Evolutionary conservation across 2,329 filamentous ascomycete genomes (phyloP).

Genomic region (Fusarium abutilonis): DNA sequence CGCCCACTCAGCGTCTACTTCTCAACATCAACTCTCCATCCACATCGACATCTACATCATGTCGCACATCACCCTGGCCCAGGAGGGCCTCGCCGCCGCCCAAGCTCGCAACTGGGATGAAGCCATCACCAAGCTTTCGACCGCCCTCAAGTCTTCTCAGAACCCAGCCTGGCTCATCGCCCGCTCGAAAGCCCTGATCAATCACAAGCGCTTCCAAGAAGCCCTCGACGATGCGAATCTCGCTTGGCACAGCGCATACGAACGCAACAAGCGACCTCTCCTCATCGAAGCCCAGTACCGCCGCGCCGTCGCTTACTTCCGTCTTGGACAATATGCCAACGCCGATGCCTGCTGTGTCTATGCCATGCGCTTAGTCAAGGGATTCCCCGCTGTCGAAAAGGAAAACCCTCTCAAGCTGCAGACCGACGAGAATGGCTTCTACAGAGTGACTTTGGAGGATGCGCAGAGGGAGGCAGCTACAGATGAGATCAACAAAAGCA

Average conservation of each 20-base stretch:
- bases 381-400: slow-evolving; percentile 46
- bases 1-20: not conserved
- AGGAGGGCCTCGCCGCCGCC: slow-evolving; percentile 73
- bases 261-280: slow-evolving; percentile 77
- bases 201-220: slow-evolving; percentile 66
- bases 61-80: slow-evolving; percentile 62
- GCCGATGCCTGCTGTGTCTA: slow-evolving; percentile 75
- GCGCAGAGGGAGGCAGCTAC: slow-evolving; percentile 45
- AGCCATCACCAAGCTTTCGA: slow-evolving; percentile 74
- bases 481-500: slow-evolving; percentile 47
- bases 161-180: slow-evolving; percentile 84
- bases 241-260: slow-evolving; percentile 68
- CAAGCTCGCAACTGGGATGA: slow-evolving; percentile 69
- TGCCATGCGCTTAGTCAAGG: slow-evolving; percentile 56
- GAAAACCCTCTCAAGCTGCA: slow-evolving; percentile 44
- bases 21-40: not conserved
- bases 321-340: slow-evolving; percentile 77
- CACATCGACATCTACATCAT: slow-evolving; percentile 49
- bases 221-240: slow-evolving; percentile 77
- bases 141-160: slow-evolving; percentile 70
- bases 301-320: slow-evolving; percentile 77
- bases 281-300: slow-evolving; percentile 86
- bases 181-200: slow-evolving; percentile 81
- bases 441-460: slow-evolving; percentile 52
- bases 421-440: slow-evolving; percentile 59